Evolutionary conservation across 768 basidiomycete species (phyloP).

Genomic region (Macrolepiota dolichaula): DNA sequence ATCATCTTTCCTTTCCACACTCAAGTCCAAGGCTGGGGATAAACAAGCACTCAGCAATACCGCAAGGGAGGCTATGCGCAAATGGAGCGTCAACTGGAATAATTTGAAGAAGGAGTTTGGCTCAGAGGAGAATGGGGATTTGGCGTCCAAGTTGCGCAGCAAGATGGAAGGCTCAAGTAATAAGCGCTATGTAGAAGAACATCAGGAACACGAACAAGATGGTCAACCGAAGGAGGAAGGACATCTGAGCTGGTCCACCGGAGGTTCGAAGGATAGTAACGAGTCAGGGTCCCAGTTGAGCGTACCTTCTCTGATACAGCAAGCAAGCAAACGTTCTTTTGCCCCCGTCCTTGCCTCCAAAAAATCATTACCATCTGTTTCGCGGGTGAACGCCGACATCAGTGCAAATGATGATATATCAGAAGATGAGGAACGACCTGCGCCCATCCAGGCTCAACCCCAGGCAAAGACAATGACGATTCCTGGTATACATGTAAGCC

Average conservation of each 20-base stretch:
- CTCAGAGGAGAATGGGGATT: slow-evolving; percentile 25
- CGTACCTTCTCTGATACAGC: slow-evolving; percentile 16
- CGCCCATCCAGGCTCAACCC: slow-evolving; percentile 73
- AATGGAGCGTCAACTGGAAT: slow-evolving; percentile 87
- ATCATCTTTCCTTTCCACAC: slow-evolving; percentile 70
- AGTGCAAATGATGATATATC: slow-evolving; percentile 25
- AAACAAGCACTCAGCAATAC: slow-evolving; percentile 84
- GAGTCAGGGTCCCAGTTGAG: neutral
- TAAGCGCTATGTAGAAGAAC: slow-evolving; percentile 64
- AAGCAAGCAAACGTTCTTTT: slow-evolving; percentile 1
- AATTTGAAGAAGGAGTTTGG: slow-evolving; percentile 53
- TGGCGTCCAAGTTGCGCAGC: slow-evolving; percentile 19
- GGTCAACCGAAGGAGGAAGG: slow-evolving; percentile 13
- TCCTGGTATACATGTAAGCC: slow-evolving; percentile 82
- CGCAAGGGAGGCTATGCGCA: slow-evolving; percentile 86
- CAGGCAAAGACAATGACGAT: slow-evolving; percentile 82
- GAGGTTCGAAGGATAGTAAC: slow-evolving; percentile 16
- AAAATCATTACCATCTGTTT: slow-evolving; percentile 32
- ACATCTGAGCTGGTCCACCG: slow-evolving; percentile 8
- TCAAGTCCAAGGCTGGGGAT: slow-evolving; percentile 75
- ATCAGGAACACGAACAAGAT: slow-evolving; percentile 39
- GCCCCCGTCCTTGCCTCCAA: slow-evolving; percentile 22
- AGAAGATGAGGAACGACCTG: slow-evolving; percentile 23
- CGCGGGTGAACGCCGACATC: slow-evolving; percentile 29
- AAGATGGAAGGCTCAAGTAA: neutral